Evolutionary conservation across 306 rosid genomes (phyloP).

Genomic region (Senna siamea): DNA sequence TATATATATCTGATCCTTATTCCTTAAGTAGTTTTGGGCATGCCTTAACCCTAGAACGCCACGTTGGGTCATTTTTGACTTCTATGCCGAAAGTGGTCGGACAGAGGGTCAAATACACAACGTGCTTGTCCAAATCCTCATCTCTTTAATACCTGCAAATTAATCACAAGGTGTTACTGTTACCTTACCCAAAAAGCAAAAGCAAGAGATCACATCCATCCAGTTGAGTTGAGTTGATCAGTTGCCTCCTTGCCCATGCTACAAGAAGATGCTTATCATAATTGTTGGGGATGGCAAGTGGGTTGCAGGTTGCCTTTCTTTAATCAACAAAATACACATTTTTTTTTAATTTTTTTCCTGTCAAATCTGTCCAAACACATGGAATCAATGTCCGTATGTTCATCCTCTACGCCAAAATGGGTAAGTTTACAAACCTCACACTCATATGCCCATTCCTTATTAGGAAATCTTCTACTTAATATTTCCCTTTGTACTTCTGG

Average conservation of each 20-base stretch:
- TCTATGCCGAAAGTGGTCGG: too few relatives aligned
- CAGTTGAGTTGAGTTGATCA: too few relatives aligned
- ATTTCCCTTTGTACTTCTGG: conserved; percentile 33
- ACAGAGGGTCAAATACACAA: too few relatives aligned
- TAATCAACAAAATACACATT: conserved; percentile 26
- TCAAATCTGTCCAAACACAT: conserved; percentile 25
- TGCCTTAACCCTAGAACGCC: conserved; percentile 5
- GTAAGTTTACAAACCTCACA: conserved; percentile 45
- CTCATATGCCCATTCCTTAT: conserved; percentile 42
- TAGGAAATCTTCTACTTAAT: conserved; percentile 39
- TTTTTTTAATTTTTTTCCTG: neutral
- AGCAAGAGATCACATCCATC: neutral
- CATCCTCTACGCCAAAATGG: conserved; percentile 51
- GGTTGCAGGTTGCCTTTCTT: neutral
- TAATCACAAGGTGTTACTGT: too few relatives aligned
- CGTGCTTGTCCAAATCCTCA: conserved; percentile 20
- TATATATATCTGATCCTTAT: too few relatives aligned
- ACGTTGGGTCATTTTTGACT: too few relatives aligned
- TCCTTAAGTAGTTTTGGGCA: too few relatives aligned
- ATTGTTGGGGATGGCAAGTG: conserved; percentile 41
- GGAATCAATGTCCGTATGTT: conserved; percentile 40
- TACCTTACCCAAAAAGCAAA: conserved; percentile 25
- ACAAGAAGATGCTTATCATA: conserved; percentile 53
- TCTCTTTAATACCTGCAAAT: conserved; percentile 32
- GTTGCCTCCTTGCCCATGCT: conserved; percentile 10